These are phyloP conservation scores for Xylaria arbuscula DNA, from an alignment of 2,329 filamentous ascomycete genomes.

Conservation along the genomic window DNA sequence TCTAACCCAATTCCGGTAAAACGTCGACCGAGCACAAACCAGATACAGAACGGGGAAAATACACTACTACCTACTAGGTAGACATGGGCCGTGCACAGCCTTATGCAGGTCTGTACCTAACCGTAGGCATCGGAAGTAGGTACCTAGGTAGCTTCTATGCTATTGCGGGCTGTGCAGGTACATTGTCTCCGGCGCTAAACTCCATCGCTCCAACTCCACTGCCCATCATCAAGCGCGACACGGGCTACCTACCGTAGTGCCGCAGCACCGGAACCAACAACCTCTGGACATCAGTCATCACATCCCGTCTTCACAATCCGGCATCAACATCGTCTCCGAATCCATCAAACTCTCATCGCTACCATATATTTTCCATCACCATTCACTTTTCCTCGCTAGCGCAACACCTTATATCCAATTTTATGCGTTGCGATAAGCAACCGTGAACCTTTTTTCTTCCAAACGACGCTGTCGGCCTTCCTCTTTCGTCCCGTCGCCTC, in stretches of 20 bases:
- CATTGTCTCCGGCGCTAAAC: neutral
- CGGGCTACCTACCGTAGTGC: too few relatives aligned
- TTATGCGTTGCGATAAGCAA: neutral
- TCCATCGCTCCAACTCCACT: neutral
- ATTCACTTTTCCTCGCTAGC: neutral
- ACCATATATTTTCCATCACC: neutral
- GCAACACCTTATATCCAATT: neutral
- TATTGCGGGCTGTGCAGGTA: neutral
- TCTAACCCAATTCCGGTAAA: too few relatives aligned
- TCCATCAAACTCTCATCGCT: slow-evolving; percentile 9
- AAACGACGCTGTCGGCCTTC: neutral
- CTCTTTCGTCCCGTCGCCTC: neutral
- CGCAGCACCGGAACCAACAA: neutral
- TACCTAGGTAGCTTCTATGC: neutral
- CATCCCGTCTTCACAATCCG: neutral
- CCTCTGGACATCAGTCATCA: slow-evolving; percentile 5
- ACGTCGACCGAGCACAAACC: too few relatives aligned
- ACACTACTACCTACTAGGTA: too few relatives aligned
- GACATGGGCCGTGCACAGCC: too few relatives aligned
- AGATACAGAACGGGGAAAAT: too few relatives aligned
- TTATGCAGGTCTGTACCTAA: too few relatives aligned
- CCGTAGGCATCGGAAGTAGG: too few relatives aligned
- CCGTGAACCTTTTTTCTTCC: neutral
- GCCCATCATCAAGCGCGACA: neutral
- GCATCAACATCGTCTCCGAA: slow-evolving; percentile 4